Evolutionary conservation across 2,329 filamentous ascomycete genomes (phyloP), one percentile per base, ranked within the genome.

Genomic region (Fusarium miscanthi): DNA sequence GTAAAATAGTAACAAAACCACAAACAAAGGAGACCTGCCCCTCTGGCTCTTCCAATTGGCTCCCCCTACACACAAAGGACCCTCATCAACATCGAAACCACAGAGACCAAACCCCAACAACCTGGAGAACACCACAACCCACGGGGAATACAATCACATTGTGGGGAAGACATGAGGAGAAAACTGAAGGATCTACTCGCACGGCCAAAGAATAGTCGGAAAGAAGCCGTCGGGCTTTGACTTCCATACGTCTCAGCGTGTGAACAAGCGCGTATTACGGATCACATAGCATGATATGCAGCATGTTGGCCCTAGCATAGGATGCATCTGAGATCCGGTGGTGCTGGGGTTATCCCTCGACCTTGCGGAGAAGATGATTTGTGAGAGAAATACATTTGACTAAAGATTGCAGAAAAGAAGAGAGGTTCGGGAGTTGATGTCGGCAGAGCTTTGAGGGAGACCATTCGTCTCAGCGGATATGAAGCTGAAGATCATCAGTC

Each of bases 211-310:
- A 33, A 13, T 5, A 25, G 3, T 7, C 25, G 35, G 31, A 35
- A 37, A 66, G 33, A 37, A 41, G 52, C 40, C 35, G 42, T 43
- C 63, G 65, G 63, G 14, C 54, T 62, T 67, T 49, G 65, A 62
- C 25, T 49, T 67, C 65, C 65, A 67, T 16, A 12, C 16, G 33
- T 66, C 59, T 59, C 38, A 66, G 37, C 21, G 49, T 38, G 23
- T 38, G 25, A 52, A 53, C 40, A 31, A 14, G 14, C 38, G 35
- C 31, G 40, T 17, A 53, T 67, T 67, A 46, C 25, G 35, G 27
- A 61, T 67, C 67, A 53, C 54, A 62, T 19, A 48, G 38, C 51
- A 33, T 23, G 27, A 33, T 42, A 10, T 31, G 38, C 38, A 66
- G 46, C 45, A 38, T 35, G 63, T 30, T 38, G n/a, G 45, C 35